Base-by-base conservation (phyloP, 345 rosid species). In the Salix viminalis region DNA sequence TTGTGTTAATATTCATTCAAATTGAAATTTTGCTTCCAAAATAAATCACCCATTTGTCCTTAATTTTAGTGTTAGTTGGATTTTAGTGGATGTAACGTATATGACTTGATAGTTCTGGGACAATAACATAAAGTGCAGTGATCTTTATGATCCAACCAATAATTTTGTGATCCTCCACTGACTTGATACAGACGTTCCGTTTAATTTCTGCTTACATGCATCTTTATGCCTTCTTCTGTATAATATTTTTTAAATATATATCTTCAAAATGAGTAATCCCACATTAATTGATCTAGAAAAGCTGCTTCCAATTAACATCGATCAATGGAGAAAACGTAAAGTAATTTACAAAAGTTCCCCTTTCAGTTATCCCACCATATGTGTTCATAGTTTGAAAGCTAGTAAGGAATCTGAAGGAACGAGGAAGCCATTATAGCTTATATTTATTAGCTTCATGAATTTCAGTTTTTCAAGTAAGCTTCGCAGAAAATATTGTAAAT, bases 81-180 rank as follows among this genome's bases (percentile, higher is more conserved):
- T 14, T 11, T 67, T 18, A n/a, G 72, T 37, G 37, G 65, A 39
- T 18, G 50, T 13, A 21, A 24, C 37, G 62, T 62, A 68, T 71
- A 75, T 71, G 66, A 42, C 37, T 36, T 39, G 71, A 80, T 81
- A 79, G 78, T 73, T 76, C 42, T 78, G 79, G 89, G 89, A 86
- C 88, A 86, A 75, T 82, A 39, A 23, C 19, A 23, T 36, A 79
- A 82, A 86, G 84, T 72, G 77, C 52, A 65, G 26, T 52, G 68
- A 77, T 67, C 79, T 79, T 77, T 77, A 84, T 86, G 80, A 80
- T 71, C 36, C 65, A 75, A 80, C 68, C 68, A 75, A 61, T 64
- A 11, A 28, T 44, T 64, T 19, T 8, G 82, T 83, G 86, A 86
- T 79, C 86, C 84, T 79, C 67, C 65, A 4, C 19, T 34, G 12